These are phyloP conservation scores for Pyrenophora seminiperda DNA, from an alignment of 2,329 filamentous ascomycete species.

Conservation along the genomic window DNA sequence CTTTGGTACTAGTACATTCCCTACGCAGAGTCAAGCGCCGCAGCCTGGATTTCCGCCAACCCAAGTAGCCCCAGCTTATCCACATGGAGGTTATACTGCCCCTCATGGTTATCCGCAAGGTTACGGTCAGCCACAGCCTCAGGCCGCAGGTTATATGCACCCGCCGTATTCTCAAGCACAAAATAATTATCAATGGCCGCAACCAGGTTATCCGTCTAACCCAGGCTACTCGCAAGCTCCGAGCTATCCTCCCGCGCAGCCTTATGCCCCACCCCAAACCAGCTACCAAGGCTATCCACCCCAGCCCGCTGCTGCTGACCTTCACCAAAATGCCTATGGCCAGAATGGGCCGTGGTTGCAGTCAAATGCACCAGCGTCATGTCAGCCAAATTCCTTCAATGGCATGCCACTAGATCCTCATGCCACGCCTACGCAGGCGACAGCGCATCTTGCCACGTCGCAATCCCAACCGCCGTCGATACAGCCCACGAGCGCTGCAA, in stretches of 20 bases:
- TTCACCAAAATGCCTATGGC: constrained; percentile 32
- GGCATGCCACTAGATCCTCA: constrained; percentile 29
- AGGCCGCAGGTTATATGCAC: constrained; percentile 23
- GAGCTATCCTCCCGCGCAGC: constrained; percentile 27
- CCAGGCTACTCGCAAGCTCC: constrained; percentile 30
- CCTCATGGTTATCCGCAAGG: constrained; percentile 23
- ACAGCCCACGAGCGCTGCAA: constrained; percentile 23
- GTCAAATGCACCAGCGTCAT: constrained; percentile 20
- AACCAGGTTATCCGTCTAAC: constrained; percentile 29
- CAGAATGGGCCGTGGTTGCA: constrained; percentile 33
- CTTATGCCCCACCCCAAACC: constrained; percentile 26
- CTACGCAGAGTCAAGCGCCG: constrained; percentile 34
- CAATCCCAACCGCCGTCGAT: constrained; percentile 15
- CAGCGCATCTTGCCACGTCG: constrained; percentile 24
- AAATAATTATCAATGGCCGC: constrained; percentile 33
- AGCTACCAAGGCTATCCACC: constrained; percentile 27
- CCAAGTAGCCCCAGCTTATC: constrained; percentile 26
- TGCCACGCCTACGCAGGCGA: constrained; percentile 37
- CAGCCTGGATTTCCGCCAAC: constrained; percentile 36
- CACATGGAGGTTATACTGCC: constrained; percentile 30
- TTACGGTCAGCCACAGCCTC: constrained; percentile 30
- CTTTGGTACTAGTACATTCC: constrained; percentile 33
- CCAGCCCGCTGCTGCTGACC: constrained; percentile 26
- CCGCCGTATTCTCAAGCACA: constrained; percentile 29
- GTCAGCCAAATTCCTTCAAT: constrained; percentile 23